phyloP scores from a whole-genome alignment of 2,329 filamentous ascomycete species.

The Diplodia intermedia region DNA sequence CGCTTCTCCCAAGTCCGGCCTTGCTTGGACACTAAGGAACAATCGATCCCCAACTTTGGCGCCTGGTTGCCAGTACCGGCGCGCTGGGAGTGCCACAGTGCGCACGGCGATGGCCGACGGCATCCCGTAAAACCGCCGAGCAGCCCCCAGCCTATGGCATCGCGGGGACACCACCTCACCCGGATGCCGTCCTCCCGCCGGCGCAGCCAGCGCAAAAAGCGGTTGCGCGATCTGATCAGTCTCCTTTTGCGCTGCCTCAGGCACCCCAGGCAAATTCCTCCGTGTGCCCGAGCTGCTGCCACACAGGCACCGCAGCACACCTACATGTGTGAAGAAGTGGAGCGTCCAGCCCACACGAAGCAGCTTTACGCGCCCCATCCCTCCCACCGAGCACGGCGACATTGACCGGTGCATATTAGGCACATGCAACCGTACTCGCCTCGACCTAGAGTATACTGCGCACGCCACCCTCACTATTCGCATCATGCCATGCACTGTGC shows the following conservation, averaged over 20 bases:
- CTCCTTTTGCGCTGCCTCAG: background rate
- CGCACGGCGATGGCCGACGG: constrained; percentile 9
- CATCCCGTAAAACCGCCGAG: constrained; percentile 9
- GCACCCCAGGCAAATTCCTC: constrained; percentile 16
- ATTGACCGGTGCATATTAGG: constrained; percentile 20
- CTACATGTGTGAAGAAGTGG: constrained; percentile 24
- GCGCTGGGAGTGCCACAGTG: background rate
- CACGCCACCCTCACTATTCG: constrained; percentile 1
- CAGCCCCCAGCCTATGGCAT: too few relatives aligned
- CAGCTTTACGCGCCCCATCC: constrained; percentile 25
- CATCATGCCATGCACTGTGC: constrained; percentile 23
- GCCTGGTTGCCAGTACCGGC: background rate
- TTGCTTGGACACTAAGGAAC: background rate
- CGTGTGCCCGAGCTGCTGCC: background rate
- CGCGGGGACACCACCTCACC: background rate
- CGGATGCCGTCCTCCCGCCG: background rate
- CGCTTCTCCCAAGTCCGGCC: background rate
- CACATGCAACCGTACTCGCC: background rate
- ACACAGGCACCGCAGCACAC: constrained; percentile 18
- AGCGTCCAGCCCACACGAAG: constrained; percentile 5
- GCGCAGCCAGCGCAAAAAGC: too few relatives aligned
- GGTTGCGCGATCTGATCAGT: too few relatives aligned
- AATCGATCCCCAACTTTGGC: constrained; percentile 1
- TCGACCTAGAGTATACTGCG: background rate
- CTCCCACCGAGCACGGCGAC: background rate